Percentiles rank a stretch among this genome's conserved stretches.
Evolutionary conservation across 1,139 yeast genomes (phyloP).

Genomic region (Geotrichum citri-aurantii): DNA sequence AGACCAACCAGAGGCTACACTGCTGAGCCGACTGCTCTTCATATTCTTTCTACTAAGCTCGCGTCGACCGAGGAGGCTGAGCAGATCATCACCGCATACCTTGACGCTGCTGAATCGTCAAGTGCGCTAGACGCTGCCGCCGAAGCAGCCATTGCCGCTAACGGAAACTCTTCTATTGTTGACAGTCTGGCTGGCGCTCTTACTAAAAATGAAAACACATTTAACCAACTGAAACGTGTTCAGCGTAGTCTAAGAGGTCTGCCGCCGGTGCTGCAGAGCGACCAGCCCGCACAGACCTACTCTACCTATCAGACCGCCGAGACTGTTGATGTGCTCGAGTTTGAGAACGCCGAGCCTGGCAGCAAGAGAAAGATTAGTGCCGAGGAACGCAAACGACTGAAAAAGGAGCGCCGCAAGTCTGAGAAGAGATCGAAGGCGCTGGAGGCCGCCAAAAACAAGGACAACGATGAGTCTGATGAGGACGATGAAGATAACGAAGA

Average conservation of each 20-base stretch:
- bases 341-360: conserved; percentile 5
- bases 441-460: conserved; percentile 4
- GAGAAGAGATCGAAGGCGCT: conserved; percentile 27
- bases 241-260: conserved; percentile 70
- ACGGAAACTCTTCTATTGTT: conserved; percentile 11
- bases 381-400: conserved; percentile 38
- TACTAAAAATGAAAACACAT: conserved; percentile 30
- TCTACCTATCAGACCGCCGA: conserved; percentile 6
- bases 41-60: conserved; percentile 26
- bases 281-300: conserved; percentile 18
- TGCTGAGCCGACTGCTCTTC: conserved; percentile 26
- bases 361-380: conserved; percentile 23
- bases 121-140: conserved; percentile 28
- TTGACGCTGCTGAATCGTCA: conserved; percentile 44
- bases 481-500: background rate
- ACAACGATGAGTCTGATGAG: conserved; percentile 4
- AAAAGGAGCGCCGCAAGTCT: conserved; percentile 39
- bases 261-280: conserved; percentile 47
- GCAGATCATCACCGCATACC: conserved; percentile 42
- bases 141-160: conserved; percentile 28
- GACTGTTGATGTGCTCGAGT: conserved; percentile 10
- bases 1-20: background rate
- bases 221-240: conserved; percentile 59
- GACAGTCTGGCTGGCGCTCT: conserved; percentile 15
- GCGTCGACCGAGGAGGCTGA: conserved; percentile 37